Evolutionary conservation across 2,329 filamentous ascomycete genomes (phyloP), one percentile per base, ranked within the genome.

Genomic region (Neopestalotiopsis sp.): DNA sequence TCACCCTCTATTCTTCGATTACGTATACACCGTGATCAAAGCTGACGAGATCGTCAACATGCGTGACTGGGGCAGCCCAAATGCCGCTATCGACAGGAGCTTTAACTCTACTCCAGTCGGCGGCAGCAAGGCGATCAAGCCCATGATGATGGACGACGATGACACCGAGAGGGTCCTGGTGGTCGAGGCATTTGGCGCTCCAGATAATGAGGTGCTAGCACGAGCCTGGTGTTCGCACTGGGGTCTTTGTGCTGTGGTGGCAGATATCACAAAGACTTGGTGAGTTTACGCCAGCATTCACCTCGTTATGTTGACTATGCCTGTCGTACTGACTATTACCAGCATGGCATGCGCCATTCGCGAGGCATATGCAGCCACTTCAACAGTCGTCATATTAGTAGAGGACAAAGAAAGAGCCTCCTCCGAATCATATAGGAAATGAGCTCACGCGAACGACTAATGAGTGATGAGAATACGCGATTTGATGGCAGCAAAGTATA

Each of bases 191-290:
- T 90, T 92, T 76, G 92, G 92, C 0, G 91, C 92, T 28, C 84
- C 84, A 63, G 92, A 94, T 78, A 94, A 94, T 73, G 92, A 94
- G 79, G 92, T 94, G 4, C 86, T 94, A 74, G 92, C 90, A 1
- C 83, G 92, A 71, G 91, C 92, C 6, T 94, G 92, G 92, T 94
- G 92, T 77, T 88, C 91, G 67, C 90, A 93, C 74, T 93, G 91
- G 88, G 92, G 92, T 2, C 80, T 93, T 74, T 90, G 87, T 75
- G 92, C 92, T 1, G 81, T 94, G 20, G 87, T 94, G 69, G 91
- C 91, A 9, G 90, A 94, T 78, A 78, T 93, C 66, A 83, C 86
- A 69, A 88, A 86, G 81, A 94, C 92, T 17, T 94, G 88, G 88
- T 89, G 74, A 78, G 87, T 83, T 62, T 65, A 65, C 45, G 45